phyloP scores from a whole-genome alignment of 2,329 filamentous ascomycete genomes.

The Tolypocladium album region DNA sequence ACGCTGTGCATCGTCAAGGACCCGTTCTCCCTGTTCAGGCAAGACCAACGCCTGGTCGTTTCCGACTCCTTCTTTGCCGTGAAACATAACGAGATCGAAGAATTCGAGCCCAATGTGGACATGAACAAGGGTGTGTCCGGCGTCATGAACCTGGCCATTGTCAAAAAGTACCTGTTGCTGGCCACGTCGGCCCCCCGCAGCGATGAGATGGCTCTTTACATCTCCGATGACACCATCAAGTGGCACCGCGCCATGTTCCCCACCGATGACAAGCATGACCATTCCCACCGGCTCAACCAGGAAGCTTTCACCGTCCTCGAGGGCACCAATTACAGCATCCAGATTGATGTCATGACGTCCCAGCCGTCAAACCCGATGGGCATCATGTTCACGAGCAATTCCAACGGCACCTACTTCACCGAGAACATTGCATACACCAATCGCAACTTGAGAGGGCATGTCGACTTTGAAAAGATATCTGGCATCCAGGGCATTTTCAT shows the following conservation, averaged over 20 bases:
- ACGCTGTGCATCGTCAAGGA: slow-evolving; percentile 74
- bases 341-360: slow-evolving; percentile 80
- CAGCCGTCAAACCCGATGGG: slow-evolving; percentile 63
- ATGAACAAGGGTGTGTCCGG: slow-evolving; percentile 65
- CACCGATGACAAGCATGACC: slow-evolving; percentile 62
- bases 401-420: slow-evolving; percentile 92
- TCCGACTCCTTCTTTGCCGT: slow-evolving; percentile 74
- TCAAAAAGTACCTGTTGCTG: slow-evolving; percentile 79
- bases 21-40: slow-evolving; percentile 56
- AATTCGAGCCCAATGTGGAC: slow-evolving; percentile 69
- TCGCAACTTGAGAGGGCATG: slow-evolving; percentile 60
- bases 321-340: slow-evolving; percentile 95
- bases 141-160: slow-evolving; percentile 68
- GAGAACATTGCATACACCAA: slow-evolving; percentile 90
- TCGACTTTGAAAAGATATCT: slow-evolving; percentile 92
- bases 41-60: slow-evolving; percentile 67
- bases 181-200: slow-evolving; percentile 71
- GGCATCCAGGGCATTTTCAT: slow-evolving; percentile 88
- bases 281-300: slow-evolving; percentile 59
- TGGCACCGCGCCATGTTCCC: slow-evolving; percentile 94
- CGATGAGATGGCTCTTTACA: slow-evolving; percentile 83
- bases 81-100: slow-evolving; percentile 35
- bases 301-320: slow-evolving; percentile 90
- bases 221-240: slow-evolving; percentile 69
- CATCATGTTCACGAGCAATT: slow-evolving; percentile 88